Evolutionary conservation across 371 early-diverging fungal genomes (phyloP).

Genomic region (Mucor indicus): DNA sequence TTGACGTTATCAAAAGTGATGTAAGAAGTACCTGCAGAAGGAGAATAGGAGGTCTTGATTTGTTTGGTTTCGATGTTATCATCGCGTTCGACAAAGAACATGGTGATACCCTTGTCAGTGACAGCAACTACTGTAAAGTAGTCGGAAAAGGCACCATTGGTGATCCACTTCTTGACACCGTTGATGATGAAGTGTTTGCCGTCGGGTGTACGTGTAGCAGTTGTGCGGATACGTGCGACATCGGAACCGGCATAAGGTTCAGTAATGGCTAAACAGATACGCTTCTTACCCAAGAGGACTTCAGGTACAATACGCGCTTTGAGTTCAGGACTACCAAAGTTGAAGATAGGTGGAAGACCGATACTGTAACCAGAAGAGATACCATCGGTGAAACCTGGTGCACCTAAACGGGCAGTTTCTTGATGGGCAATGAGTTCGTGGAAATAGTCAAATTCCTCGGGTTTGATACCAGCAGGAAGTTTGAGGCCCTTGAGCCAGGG

Average conservation of each 20-base stretch:
- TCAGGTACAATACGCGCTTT: slow-evolving; percentile 59
- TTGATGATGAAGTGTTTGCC: slow-evolving; percentile 55
- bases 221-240: slow-evolving; percentile 72
- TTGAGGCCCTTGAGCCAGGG: slow-evolving; percentile 36
- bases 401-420: slow-evolving; percentile 77
- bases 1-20: slow-evolving; percentile 78
- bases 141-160: slow-evolving; percentile 76
- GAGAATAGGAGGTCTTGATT: slow-evolving; percentile 66
- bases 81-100: slow-evolving; percentile 68
- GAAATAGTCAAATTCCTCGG: slow-evolving; percentile 72
- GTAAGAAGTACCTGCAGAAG: slow-evolving; percentile 70
- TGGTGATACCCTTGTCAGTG: slow-evolving; percentile 76
- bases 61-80: slow-evolving; percentile 54
- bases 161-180: slow-evolving; percentile 86
- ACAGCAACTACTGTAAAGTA: slow-evolving; percentile 58
- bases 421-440: slow-evolving; percentile 77
- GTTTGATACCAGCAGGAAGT: slow-evolving; percentile 45
- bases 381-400: slow-evolving; percentile 69
- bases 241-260: slow-evolving; percentile 70
- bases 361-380: slow-evolving; percentile 40
- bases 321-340: slow-evolving; percentile 71
- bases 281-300: slow-evolving; percentile 70
- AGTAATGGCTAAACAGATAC: slow-evolving; percentile 72
- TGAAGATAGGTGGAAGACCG: slow-evolving; percentile 58
- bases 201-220: slow-evolving; percentile 39